Evolutionary conservation across 768 basidiomycete species (phyloP).

Genomic region (Naematelia aurantialba): DNA sequence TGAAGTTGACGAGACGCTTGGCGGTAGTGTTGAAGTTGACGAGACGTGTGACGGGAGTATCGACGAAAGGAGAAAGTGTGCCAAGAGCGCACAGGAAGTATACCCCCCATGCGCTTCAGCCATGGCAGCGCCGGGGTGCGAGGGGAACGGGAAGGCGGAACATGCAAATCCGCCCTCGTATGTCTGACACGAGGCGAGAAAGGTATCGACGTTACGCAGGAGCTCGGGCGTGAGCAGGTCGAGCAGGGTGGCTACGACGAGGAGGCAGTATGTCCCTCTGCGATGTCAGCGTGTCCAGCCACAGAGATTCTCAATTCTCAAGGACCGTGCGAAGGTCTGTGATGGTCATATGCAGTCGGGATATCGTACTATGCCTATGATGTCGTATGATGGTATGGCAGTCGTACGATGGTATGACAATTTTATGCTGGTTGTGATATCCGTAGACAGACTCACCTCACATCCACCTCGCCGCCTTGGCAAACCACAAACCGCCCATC

Average conservation of each 20-base stretch:
- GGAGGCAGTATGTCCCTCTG: conserved; percentile 91
- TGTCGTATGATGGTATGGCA: too few species aligned
- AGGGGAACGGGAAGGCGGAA: conserved; percentile 66
- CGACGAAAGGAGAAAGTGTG: conserved; percentile 70
- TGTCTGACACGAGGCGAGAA: conserved; percentile 81
- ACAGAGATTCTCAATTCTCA: too few species aligned
- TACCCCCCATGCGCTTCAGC: conserved; percentile 99
- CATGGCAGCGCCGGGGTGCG: conserved; percentile 50
- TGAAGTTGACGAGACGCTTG: too few species aligned
- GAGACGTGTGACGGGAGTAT: conserved; percentile 17
- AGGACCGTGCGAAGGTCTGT: too few species aligned
- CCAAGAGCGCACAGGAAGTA: conserved; percentile 85
- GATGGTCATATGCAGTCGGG: too few species aligned
- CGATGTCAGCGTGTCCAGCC: conserved; percentile 5
- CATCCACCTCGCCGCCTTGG: conserved; percentile 84
- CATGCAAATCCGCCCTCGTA: conserved; percentile 95
- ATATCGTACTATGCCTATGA: too few species aligned
- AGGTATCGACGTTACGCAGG: conserved; percentile 67
- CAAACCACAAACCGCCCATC: conserved; percentile 93
- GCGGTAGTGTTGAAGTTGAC: too few species aligned
- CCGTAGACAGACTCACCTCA: conserved; percentile 59
- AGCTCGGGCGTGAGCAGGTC: conserved; percentile 87
- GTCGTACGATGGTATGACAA: background rate
- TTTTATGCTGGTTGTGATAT: too few species aligned
- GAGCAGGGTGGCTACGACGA: conserved; percentile 75